phyloP scores from a whole-genome alignment of 1,284 basidiomycete species.

The Ceratobasidium sp. region DNA sequence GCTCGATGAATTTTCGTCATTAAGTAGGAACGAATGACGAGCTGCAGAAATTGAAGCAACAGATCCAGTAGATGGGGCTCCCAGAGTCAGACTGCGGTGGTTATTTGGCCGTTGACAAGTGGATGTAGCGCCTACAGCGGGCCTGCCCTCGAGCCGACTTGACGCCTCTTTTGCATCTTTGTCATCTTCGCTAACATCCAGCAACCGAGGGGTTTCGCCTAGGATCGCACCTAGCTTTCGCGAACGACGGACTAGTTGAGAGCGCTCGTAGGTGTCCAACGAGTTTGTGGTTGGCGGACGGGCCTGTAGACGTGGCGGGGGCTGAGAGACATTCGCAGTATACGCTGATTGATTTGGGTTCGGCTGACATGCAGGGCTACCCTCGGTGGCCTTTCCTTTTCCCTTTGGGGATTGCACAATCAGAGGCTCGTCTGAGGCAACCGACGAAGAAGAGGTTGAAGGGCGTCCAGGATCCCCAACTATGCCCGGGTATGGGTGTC shows the following conservation, averaged over 20 bases:
- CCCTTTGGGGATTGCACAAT: constrained; percentile 14
- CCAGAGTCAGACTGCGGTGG: constrained; percentile 28
- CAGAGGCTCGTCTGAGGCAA: constrained; percentile 35
- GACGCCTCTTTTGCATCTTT: background rate
- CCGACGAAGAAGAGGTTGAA: constrained; percentile 28
- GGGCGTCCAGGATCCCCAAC: background rate
- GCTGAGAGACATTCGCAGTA: background rate
- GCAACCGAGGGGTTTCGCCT: constrained; percentile 30
- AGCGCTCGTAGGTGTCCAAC: constrained; percentile 27
- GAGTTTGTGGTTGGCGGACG: constrained; percentile 33
- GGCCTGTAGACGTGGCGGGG: constrained; percentile 26
- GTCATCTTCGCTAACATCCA: constrained; percentile 24
- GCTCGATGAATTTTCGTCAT: constrained; percentile 40
- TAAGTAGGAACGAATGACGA: constrained; percentile 34
- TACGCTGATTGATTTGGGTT: constrained; percentile 37
- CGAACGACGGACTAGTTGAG: constrained; percentile 27
- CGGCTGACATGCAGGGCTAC: background rate
- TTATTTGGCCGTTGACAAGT: constrained; percentile 14
- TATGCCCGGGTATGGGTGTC: constrained; percentile 2
- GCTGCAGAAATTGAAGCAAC: background rate
- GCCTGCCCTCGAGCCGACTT: constrained; percentile 14
- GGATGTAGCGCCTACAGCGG: background rate
- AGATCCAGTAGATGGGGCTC: constrained; percentile 5
- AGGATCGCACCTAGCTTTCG: constrained; percentile 33
- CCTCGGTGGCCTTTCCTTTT: background rate